Evolutionary conservation across 2,329 filamentous ascomycete species (phyloP), one percentile per base, ranked within the genome.

Genomic region (Aureobasidium sp.): DNA sequence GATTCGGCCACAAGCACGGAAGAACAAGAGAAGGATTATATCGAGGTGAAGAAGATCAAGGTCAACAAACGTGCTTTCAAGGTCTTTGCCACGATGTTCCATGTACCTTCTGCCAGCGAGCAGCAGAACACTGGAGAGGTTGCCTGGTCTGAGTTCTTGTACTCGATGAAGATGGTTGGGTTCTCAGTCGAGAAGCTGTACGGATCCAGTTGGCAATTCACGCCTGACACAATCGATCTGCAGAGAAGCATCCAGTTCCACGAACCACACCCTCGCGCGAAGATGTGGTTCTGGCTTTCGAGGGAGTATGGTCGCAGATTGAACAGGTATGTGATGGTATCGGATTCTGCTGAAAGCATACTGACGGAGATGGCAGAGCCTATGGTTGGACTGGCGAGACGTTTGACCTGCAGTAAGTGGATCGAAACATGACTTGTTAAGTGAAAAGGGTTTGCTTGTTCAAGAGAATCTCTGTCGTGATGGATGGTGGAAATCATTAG

Each of bases 151-250:
- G 81, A 84, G 56, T 81, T 84, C 63, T 67, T 84, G 3, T 77
- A 79, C 62, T 81, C 82, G 0, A 80, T 85, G 78, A 65, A 68
- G 56, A 53, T 73, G 0, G 74, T 75, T 0, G 84, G 82, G 0
- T 85, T 87, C 59, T 63, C 67, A 0, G 76, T 77, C 0, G 73
- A 83, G 70, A 86, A 87, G 70, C 74, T 86, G 0, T 84, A 85
- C 63, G 82, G 83, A 0, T 86, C 81, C 1, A 80, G 80, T 0
- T 87, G 84, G 84, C 80, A 84, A 12, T 87, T 87, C 64, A 75
- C 73, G 15, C 80, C 79, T 3, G 68, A 68, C 5, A 66, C 66
- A 3, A 63, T 77, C 25, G 75, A 79, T 58, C 73, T 78, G 0
- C 72, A 78, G 42, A 70, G 78, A 4, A 78, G 76, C 27, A 86